phyloP scores from a whole-genome alignment of 2,329 filamentous ascomycete genomes.

The Ophidiomyces ophidiicola region DNA sequence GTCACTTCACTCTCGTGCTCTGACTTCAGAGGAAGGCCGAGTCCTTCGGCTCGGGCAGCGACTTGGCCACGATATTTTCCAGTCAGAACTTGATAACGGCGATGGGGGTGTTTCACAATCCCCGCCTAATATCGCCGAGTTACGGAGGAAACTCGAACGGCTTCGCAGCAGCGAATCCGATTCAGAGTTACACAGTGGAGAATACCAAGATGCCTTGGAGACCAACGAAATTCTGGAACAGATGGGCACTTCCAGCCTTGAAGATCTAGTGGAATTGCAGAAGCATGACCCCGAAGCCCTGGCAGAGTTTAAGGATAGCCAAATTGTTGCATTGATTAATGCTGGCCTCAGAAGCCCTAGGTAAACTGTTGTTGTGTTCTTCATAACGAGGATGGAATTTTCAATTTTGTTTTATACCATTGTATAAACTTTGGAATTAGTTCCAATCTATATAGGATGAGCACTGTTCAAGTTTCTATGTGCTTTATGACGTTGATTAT shows the following conservation, averaged over 20 bases:
- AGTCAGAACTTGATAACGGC: constrained; percentile 34
- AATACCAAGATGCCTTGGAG: constrained; percentile 24
- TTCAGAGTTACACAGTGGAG: constrained; percentile 31
- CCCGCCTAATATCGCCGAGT: constrained; percentile 33
- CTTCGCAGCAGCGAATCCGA: constrained; percentile 33
- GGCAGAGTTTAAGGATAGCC: constrained; percentile 33
- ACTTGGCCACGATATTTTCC: constrained; percentile 51
- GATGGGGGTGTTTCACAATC: constrained; percentile 25
- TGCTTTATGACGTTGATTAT: not conserved
- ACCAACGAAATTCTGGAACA: not conserved
- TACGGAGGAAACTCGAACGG: constrained; percentile 34
- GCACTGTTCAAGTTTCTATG: not conserved
- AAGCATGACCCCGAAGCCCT: constrained; percentile 35
- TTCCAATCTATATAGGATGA: not conserved
- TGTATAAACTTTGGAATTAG: constrained; percentile 1
- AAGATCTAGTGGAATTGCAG: constrained; percentile 34
- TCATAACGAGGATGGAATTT: not conserved
- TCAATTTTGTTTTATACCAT: not conserved
- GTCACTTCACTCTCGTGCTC: constrained; percentile 52
- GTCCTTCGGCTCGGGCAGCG: constrained; percentile 57
- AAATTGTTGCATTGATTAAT: constrained; percentile 37
- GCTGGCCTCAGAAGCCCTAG: constrained; percentile 23
- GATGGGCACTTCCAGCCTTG: constrained; percentile 26
- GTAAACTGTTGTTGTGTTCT: not conserved
- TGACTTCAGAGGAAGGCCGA: constrained; percentile 56